Base-by-base conservation (phyloP, 495 filamentous ascomycete genomes). In the Glutinoglossum americanum region DNA sequence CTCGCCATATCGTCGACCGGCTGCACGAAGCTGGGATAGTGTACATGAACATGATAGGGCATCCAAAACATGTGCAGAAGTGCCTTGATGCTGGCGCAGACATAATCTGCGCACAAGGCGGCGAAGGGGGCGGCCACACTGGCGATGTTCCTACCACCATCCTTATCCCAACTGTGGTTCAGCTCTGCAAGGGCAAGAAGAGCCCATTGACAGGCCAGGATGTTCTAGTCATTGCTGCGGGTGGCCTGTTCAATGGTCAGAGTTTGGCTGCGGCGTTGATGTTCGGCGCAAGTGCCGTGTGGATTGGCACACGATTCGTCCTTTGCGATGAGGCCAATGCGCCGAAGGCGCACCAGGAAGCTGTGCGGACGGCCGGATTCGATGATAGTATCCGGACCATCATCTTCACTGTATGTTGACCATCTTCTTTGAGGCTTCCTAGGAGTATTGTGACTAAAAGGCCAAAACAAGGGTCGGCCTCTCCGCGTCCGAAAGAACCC, bases 41-140 rank as follows among this genome's bases (percentile, higher is more conserved):
- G 57, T 94, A 90, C 79, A 98, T 98, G 92, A 98, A 98, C 81
- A 98, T 98, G 92, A 93, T 98, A 68, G 92, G 90, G 58, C 92
- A 97, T 78, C 93, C 93, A 62, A 98, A 98, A 79, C 92, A 98
- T 73, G 89, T 95, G 53, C 76, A 82, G 67, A 97, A 96, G 77
- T 84, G 84, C 67, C 75, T 98, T 57, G 90, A 87, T 21, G 77
- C 87, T 54, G 92, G 92, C 63, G 82, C 76, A 60, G 88, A 94
- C 68, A 82, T 94, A 61, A 94, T 94, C 70, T 94, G 88, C 71
- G 88, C 88, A 28, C 88, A 94, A 69, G 88, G 88, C 67, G 87
- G 88, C 60, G 88, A 94, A 68, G 88, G 88, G 57, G 88, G 87
- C 67, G 87, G 88, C 55, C 88, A 94, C 74, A 94, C 88, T 28